Conservation (phyloP, 2,329 filamentous ascomycete species). For the Sordariomycetes sp. region DNA sequence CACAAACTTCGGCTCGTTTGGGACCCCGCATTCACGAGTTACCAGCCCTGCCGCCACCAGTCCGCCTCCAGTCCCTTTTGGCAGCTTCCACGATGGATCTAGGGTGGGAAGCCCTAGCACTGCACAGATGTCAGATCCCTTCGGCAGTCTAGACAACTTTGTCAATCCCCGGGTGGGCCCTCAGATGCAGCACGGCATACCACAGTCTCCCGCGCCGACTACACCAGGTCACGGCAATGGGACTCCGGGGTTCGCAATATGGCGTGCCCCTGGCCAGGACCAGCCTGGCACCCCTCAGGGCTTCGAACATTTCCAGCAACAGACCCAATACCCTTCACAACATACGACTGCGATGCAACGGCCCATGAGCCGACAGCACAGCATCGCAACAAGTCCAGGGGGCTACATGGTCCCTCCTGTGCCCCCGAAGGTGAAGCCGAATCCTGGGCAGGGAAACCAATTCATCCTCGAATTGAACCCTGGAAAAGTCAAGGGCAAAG, state of each 20-base stretch:
- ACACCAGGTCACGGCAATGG: slow-evolving; percentile 2
- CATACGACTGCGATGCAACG: not conserved
- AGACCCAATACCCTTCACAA: slow-evolving; percentile 4
- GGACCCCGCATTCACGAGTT: slow-evolving; percentile 12
- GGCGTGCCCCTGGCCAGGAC: slow-evolving; percentile 19
- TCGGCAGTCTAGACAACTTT: slow-evolving; percentile 23
- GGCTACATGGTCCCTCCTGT: slow-evolving; percentile 27
- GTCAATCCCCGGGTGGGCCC: slow-evolving; percentile 7
- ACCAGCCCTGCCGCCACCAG: slow-evolving; percentile 22
- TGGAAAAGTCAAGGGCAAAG: slow-evolving; percentile 22
- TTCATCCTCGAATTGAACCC: slow-evolving; percentile 26
- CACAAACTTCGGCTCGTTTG: slow-evolving; percentile 6
- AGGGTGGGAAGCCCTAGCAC: slow-evolving; percentile 16
- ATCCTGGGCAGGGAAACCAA: slow-evolving; percentile 21
- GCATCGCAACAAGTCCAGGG: slow-evolving; percentile 7
- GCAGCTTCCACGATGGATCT: slow-evolving; percentile 19
- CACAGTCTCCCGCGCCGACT: slow-evolving; percentile 2
- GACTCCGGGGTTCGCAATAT: slow-evolving; percentile 26
- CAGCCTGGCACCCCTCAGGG: slow-evolving; percentile 7
- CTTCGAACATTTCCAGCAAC: slow-evolving; percentile 3
- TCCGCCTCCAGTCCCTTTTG: slow-evolving; percentile 18
- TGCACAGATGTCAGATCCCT: slow-evolving; percentile 16
- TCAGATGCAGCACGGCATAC: not conserved
- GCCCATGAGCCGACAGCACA: not conserved
- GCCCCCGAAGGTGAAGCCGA: slow-evolving; percentile 27